Evolutionary conservation across 495 filamentous ascomycete genomes (phyloP), one percentile per base, ranked within the genome.

Genomic region (Cercophora scortea): DNA sequence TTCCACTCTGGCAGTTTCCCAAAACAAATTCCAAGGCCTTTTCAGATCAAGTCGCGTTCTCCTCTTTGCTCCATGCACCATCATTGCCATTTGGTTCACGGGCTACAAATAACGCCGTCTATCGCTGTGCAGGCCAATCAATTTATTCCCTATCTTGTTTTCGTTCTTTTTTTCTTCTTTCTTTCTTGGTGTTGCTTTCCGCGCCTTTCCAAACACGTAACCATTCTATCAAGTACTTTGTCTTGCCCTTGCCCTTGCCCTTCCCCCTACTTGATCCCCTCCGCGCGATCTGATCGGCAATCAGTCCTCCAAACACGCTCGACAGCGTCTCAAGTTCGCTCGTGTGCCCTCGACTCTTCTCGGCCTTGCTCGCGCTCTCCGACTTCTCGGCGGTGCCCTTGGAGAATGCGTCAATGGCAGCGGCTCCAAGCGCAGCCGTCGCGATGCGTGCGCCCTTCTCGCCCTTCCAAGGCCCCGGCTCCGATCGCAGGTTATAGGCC

Each of bases 391-490:
- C 17, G 32, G 42, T 32, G 17, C 39, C 25, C 40, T 50, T 57
- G 16, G 17, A 54, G 33, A 69, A 65, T 0, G 62, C 67, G 13
- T 71, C 67, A 39, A 66, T 63, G 6, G 63, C 70, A 6, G 63
- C 71, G 8, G 72, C 72, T 0, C 70, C 69, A 11, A 75, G 32
- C 5, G 72, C 72, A 6, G 72, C 72, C 11, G 68, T 72, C 12
- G 68, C 69, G 8, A 75, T 49, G 32, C 63, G 64, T 8, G 64
- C 63, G 11, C 66, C 69, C 55, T 75, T 75, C 18, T 61, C 60
- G 1, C 66, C 64, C 19, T 57, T 61, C 72, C 72, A 75, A 17
- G 49, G 55, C 5, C 72, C 72, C 0, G 70, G 70, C 39, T 72
- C 59, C 49, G 64, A 62, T 39, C 71, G 63, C 49, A 64, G 42